Evolutionary conservation across 1,284 basidiomycete genomes (phyloP).

Genomic region (Testicularia cyperi): DNA sequence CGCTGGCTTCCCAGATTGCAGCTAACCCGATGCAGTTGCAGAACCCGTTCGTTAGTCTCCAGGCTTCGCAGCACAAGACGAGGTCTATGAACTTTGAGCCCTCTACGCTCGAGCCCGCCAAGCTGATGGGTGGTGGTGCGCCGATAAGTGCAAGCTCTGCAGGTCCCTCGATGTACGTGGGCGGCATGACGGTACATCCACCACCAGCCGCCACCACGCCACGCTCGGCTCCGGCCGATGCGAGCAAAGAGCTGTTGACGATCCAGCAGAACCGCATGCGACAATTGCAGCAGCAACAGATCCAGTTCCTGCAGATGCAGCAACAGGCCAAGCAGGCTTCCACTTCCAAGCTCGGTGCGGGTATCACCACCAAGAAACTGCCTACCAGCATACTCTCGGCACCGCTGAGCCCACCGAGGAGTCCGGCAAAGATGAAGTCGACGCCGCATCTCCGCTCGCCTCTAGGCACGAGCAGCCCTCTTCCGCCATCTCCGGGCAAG

Average conservation of each 20-base stretch:
- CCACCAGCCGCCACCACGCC: constrained; percentile 19
- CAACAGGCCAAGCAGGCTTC: constrained; percentile 1
- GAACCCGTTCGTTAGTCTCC: constrained; percentile 13
- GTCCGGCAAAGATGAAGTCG: constrained; percentile 41
- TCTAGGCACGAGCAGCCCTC: constrained; percentile 1
- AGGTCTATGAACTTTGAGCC: too few species aligned
- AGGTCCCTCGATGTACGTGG: too few species aligned
- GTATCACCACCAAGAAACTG: constrained; percentile 12
- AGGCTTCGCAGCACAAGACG: constrained; percentile 4
- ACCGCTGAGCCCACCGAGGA: constrained; percentile 25
- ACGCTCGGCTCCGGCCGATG: constrained; percentile 20
- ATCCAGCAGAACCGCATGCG: constrained; percentile 20
- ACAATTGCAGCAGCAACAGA: constrained; percentile 28
- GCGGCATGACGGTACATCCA: too few species aligned
- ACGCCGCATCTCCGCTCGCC: constrained; percentile 32
- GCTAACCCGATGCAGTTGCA: constrained; percentile 42
- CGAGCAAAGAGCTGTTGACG: constrained; percentile 12
- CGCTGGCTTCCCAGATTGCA: constrained; percentile 26
- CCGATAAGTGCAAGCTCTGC: too few species aligned
- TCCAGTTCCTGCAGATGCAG: constrained; percentile 22
- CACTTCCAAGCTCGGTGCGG: not conserved
- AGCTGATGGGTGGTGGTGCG: constrained; percentile 5
- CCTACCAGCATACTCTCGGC: constrained; percentile 17
- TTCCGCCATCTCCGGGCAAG: constrained; percentile 4
- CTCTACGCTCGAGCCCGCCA: constrained; percentile 18